Conservation (phyloP, 805 yeast genomes). For the Ogataea chonburiensis region DNA sequence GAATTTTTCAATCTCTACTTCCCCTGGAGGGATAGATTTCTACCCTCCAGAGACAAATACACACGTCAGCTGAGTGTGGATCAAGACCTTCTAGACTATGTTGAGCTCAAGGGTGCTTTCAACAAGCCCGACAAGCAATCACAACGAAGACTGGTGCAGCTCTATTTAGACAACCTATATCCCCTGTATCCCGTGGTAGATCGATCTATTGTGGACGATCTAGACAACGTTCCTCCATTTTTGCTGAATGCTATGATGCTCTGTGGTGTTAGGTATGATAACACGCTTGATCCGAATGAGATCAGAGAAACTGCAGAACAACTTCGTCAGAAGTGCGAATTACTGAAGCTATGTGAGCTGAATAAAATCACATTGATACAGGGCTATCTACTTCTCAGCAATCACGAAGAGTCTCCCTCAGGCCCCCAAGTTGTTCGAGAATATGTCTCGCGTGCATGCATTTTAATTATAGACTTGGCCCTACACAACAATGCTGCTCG, state of each 20-base stretch:
- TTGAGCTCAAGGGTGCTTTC: conserved; percentile 29
- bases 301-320: conserved; percentile 25
- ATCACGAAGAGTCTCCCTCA: conserved; percentile 33
- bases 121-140: conserved; percentile 23
- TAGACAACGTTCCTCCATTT: conserved; percentile 24
- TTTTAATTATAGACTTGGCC: conserved; percentile 30
- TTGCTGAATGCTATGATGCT: conserved; percentile 33
- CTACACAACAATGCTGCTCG: conserved; percentile 30
- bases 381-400: conserved; percentile 27
- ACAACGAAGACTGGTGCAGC: conserved; percentile 22
- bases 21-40: conserved; percentile 33
- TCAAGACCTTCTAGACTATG: conserved; percentile 25
- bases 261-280: conserved; percentile 27
- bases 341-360: conserved; percentile 27
- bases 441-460: conserved; percentile 28
- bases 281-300: conserved; percentile 9
- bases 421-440: conserved; percentile 30
- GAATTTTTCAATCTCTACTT: conserved; percentile 31
- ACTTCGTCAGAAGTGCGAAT: conserved; percentile 27
- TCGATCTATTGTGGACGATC: conserved; percentile 18
- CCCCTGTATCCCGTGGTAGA: conserved; percentile 34
- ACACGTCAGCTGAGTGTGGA: conserved; percentile 20
- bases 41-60: conserved; percentile 18
- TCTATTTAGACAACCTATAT: conserved; percentile 28
- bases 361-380: conserved; percentile 33